These are phyloP conservation scores for Fusarium chaquense DNA, from an alignment of 2,329 filamentous ascomycete genomes.

Conservation along the genomic window DNA sequence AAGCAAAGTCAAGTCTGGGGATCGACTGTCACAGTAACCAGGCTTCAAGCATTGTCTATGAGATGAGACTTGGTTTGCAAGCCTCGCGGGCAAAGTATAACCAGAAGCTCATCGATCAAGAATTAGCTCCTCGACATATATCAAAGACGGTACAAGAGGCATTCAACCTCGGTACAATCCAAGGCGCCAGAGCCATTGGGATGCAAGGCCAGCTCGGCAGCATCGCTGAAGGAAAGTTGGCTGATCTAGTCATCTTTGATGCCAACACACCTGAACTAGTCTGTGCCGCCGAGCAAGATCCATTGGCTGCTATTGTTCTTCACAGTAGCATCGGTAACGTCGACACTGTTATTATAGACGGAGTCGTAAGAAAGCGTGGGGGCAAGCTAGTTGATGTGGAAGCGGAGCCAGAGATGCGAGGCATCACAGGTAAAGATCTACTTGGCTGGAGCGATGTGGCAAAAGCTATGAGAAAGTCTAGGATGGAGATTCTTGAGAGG, in stretches of 20 bases:
- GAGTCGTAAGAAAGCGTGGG: conserved; percentile 1
- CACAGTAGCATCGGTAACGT: conserved; percentile 19
- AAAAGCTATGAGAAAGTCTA: conserved; percentile 8
- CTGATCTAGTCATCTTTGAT: conserved; percentile 12
- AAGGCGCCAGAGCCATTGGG: conserved; percentile 5
- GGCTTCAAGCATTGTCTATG: conserved; percentile 13
- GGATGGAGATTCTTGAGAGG: background rate
- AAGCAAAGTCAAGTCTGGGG: conserved; percentile 7
- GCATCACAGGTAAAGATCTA: background rate
- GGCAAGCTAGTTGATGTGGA: background rate
- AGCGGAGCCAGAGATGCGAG: background rate
- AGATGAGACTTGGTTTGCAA: conserved; percentile 14
- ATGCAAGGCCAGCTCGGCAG: conserved; percentile 1
- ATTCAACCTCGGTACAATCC: conserved; percentile 9
- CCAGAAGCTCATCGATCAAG: conserved; percentile 2
- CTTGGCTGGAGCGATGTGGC: background rate
- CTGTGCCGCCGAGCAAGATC: conserved; percentile 11
- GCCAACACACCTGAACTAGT: background rate
- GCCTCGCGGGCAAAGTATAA: conserved; percentile 1
- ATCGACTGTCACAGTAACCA: conserved; percentile 22
- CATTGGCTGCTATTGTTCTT: background rate
- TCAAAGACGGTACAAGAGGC: conserved; percentile 13
- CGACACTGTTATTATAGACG: conserved; percentile 9
- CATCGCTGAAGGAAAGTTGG: conserved; percentile 5
- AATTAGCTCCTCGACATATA: background rate